phyloP scores from a whole-genome alignment of 73 alveolate species.

The Paramecium caudatum region DNA sequence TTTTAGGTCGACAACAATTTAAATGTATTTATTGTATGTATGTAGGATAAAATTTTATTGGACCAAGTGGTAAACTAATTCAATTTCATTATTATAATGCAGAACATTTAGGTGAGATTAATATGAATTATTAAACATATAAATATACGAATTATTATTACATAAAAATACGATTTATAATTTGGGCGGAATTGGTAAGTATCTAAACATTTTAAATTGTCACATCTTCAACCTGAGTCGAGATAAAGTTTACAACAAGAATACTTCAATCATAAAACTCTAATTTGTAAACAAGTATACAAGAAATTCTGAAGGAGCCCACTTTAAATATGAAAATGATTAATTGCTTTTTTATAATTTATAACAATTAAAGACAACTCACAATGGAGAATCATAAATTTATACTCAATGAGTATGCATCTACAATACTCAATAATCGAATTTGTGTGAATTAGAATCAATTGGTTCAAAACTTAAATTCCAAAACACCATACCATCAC shows the following conservation, averaged over 20 bases:
- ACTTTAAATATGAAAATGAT: no score
- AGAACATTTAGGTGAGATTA: neutral
- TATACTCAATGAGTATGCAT: neutral
- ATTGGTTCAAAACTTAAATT: no score
- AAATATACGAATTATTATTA: neutral
- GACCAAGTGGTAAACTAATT: neutral
- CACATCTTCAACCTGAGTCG: no score
- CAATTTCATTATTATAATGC: neutral
- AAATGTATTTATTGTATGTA: neutral
- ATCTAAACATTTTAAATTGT: no score
- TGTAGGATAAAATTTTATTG: neutral
- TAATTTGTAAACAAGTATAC: no score
- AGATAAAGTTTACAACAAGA: no score
- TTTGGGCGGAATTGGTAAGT: no score
- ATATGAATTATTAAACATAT: neutral
- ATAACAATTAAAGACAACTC: no score
- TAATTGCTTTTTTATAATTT: slow-evolving; percentile 45
- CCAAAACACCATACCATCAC: neutral
- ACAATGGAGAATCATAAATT: neutral
- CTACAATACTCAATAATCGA: slow-evolving; percentile 24
- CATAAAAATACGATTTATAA: no score
- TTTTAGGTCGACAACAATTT: slow-evolving; percentile 8
- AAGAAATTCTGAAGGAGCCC: no score
- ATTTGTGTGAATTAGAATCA: slow-evolving; percentile 5
- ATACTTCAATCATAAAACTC: no score